Conservation (phyloP, 495 filamentous ascomycete genomes). For the Aspergillus wentii region DNA sequence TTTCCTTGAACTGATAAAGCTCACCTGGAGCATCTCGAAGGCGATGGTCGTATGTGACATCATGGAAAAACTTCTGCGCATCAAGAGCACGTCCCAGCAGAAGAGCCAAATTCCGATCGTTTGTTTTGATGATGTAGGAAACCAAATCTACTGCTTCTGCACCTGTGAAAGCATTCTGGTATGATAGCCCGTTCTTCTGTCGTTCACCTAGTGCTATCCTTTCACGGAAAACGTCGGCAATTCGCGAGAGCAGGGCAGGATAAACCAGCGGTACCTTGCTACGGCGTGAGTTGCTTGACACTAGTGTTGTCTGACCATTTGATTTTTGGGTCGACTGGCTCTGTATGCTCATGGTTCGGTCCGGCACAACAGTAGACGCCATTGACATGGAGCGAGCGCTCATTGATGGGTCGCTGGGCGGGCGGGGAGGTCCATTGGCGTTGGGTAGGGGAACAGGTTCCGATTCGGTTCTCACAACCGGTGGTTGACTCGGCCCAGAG, state of each 20-base stretch:
- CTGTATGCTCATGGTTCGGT: conserved; percentile 45
- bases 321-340: conserved; percentile 29
- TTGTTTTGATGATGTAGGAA: conserved; percentile 91
- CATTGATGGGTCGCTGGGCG: conserved; percentile 39
- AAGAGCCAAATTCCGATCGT: conserved; percentile 89
- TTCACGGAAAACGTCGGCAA: conserved; percentile 86
- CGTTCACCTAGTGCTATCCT: conserved; percentile 77
- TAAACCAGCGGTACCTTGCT: conserved; percentile 77
- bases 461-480: conserved; percentile 15
- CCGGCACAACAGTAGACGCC: conserved; percentile 69
- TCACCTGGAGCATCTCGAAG: conserved; percentile 85
- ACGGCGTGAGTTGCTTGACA: conserved; percentile 43
- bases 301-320: conserved; percentile 31
- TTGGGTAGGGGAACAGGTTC: conserved; percentile 15
- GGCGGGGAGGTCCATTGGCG: conserved; percentile 24
- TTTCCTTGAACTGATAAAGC: conserved; percentile 96
- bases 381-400: conserved; percentile 74
- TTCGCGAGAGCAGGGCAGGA: conserved; percentile 83
- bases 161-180: conserved; percentile 94
- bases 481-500: conserved; percentile 39
- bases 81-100: conserved; percentile 91
- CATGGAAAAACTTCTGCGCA: conserved; percentile 99
- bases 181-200: conserved; percentile 93
- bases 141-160: conserved; percentile 94
- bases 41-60: conserved; percentile 97